Evolutionary conservation across 2,329 filamentous ascomycete species (phyloP), one percentile per base, ranked within the genome.

Genomic region (Shiraia bambusicola): DNA sequence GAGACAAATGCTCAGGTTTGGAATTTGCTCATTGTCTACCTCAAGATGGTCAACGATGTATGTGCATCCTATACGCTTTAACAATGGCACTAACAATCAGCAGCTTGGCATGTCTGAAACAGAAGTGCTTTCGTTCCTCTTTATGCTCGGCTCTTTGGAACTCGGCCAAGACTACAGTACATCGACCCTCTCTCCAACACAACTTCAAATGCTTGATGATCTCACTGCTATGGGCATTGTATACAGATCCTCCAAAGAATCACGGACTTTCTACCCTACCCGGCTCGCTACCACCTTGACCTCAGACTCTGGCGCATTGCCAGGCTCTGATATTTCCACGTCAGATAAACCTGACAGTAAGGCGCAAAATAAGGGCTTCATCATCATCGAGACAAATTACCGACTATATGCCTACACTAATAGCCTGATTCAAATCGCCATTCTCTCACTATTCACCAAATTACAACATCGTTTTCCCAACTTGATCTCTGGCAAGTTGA

Each of bases 361-460:
- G 13, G 70, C 57, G 13, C 38, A 41, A 31, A 60, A 76, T 49
- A 83, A 84, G 59, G 91, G 91, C 49, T 93, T 89, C 73, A 89
- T 98, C 63, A 91, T 98, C 59, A 82, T 98, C 54, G 93, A 98
- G 74, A 98, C 93, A 7, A 98, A 98, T 72, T 97, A 96, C 73
- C 87, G 93, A 17, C 74, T 98, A 55, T 98, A 98, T 73, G 93
- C 93, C 24, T 98, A 98, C 73, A 97, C 94, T 6, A 86, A 87
- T 25, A 95, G 90, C 0, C 88, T 91, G 0, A 81, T 98, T 1
- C 92, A 96, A 69, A 98, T 97, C 52, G 89, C 90, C 39, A 89
- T 98, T 46, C 83, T 98, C 32, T 84, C 86, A 28, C 85, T 98
- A 50, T 98, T 98, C 73, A 82, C 86, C 36, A 86, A 86, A 45